Percentiles rank a stretch among this genome's conserved stretches.
Conservation (phyloP, 495 filamentous ascomycete genomes). For the Cenococcum geophilum region DNA sequence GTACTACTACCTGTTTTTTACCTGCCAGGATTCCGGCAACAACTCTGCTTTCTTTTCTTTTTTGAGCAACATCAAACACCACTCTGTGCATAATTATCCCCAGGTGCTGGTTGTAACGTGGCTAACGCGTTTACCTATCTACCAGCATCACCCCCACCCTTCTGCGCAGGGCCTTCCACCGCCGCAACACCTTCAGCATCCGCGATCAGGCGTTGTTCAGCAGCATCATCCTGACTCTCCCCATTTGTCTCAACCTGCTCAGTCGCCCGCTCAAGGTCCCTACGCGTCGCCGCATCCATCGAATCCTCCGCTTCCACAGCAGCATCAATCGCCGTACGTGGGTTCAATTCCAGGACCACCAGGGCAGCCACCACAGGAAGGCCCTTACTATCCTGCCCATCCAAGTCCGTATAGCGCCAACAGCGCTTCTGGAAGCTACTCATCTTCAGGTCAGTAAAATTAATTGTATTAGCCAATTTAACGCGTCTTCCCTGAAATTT, state of each 20-base stretch:
- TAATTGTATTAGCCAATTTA: neutral
- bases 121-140: constrained; percentile 25
- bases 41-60: constrained; percentile 5
- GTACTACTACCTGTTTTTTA: constrained; percentile 1
- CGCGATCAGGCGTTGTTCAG: constrained; percentile 34
- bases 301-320: constrained; percentile 33
- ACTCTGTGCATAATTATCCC: neutral
- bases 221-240: constrained; percentile 39
- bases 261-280: constrained; percentile 33
- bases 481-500: neutral
- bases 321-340: constrained; percentile 41
- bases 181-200: constrained; percentile 38
- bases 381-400: constrained; percentile 39
- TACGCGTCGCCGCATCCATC: constrained; percentile 41
- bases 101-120: neutral
- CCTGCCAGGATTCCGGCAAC: neutral
- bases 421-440: constrained; percentile 40
- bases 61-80: constrained; percentile 1
- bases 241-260: constrained; percentile 34
- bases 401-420: constrained; percentile 41
- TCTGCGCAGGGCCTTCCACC: constrained; percentile 39
- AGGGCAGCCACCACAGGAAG: constrained; percentile 34
- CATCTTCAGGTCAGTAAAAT: constrained; percentile 37
- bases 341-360: constrained; percentile 32
- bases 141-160: constrained; percentile 39